A percentile compares a stretch with the other conserved stretches of the same genome.
These are phyloP conservation scores for Cystofilobasidium capitatum DNA, from an alignment of 768 basidiomycete genomes.

Conservation along the genomic window DNA sequence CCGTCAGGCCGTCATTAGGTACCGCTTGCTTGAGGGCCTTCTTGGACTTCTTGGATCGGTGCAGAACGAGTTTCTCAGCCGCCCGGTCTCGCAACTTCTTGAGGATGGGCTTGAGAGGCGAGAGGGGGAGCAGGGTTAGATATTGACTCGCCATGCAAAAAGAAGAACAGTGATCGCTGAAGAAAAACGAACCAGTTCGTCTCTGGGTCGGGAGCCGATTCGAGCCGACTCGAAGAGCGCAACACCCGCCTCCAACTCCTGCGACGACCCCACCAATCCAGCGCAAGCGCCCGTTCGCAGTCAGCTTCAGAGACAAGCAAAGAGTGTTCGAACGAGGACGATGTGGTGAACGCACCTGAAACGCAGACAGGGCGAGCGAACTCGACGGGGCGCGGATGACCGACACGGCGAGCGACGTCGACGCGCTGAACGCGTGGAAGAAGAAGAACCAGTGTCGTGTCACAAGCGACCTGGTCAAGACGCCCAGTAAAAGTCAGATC, in stretches of 20 bases:
- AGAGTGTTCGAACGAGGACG: too few relatives aligned
- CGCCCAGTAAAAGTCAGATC: not conserved
- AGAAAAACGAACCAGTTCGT: not conserved
- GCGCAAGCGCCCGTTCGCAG: too few relatives aligned
- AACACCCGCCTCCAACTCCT: conserved; percentile 5
- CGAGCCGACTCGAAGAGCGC: not conserved
- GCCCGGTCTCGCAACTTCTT: conserved; percentile 11
- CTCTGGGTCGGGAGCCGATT: not conserved
- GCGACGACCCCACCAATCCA: not conserved
- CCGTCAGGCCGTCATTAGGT: conserved; percentile 1
- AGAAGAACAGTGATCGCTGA: not conserved
- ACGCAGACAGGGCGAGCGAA: conserved; percentile 8
- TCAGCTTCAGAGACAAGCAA: not conserved
- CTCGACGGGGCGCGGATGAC: conserved; percentile 2
- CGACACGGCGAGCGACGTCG: not conserved
- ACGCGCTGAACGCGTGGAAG: conserved; percentile 1
- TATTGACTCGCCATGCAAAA: not conserved
- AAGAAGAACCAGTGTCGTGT: conserved; percentile 16
- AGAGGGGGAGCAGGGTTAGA: not conserved
- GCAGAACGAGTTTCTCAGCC: conserved; percentile 5
- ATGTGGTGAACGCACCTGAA: not conserved
- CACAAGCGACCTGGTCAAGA: not conserved
- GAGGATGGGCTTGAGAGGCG: not conserved
- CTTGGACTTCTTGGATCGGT: not conserved
- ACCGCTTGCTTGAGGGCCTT: not conserved